Evolutionary conservation across 2,329 filamentous ascomycete species (phyloP).

Genomic region (Calonectria honghensis): DNA sequence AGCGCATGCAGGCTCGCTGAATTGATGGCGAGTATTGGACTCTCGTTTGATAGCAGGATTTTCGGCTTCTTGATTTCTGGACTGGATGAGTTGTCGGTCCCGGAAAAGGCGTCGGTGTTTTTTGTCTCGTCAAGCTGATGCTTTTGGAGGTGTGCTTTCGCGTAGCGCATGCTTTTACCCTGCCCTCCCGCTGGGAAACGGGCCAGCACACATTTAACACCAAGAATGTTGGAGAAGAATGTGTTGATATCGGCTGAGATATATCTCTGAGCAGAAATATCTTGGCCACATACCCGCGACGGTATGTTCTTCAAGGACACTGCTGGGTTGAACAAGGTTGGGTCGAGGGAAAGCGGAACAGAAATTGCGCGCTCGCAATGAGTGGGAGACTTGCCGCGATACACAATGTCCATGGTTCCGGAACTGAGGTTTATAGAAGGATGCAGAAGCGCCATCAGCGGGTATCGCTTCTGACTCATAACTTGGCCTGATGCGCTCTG

Average conservation of each 20-base stretch:
- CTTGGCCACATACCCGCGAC: conserved; percentile 89
- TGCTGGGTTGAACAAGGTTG: conserved; percentile 70
- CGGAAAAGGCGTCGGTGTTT: not conserved
- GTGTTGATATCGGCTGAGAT: conserved; percentile 76
- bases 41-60: conserved; percentile 93
- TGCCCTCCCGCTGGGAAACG: conserved; percentile 84
- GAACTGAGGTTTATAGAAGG: conserved; percentile 82
- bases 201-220: conserved; percentile 87
- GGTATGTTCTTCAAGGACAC: conserved; percentile 56
- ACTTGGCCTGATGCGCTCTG: conserved; percentile 89
- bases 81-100: not conserved
- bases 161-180: conserved; percentile 77
- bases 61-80: conserved; percentile 65
- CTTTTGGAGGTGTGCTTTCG: conserved; percentile 81
- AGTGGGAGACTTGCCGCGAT: conserved; percentile 59
- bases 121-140: conserved; percentile 63
- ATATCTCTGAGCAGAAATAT: conserved; percentile 83
- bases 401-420: conserved; percentile 79
- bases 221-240: conserved; percentile 87
- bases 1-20: conserved; percentile 85
- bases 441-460: conserved; percentile 88
- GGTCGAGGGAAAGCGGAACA: conserved; percentile 81
- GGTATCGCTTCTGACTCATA: conserved; percentile 91
- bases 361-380: conserved; percentile 61
- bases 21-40: conserved; percentile 90